phyloP scores from a whole-genome alignment of 805 yeast species.

The Hanseniaspora taiwanica region DNA sequence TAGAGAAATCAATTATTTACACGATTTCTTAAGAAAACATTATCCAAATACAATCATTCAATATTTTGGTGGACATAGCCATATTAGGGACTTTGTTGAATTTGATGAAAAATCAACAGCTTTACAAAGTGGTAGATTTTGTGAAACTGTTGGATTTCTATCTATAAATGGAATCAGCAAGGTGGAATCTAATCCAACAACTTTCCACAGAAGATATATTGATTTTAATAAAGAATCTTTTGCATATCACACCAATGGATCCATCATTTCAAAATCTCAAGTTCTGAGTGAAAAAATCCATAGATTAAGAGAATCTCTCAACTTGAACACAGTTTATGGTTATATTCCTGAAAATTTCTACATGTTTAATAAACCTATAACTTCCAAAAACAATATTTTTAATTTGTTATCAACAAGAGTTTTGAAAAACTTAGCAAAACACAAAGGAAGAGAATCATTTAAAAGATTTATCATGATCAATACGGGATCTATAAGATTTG shows the following conservation, averaged over 20 bases:
- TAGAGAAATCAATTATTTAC: constrained; percentile 25
- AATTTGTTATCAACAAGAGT: constrained; percentile 44
- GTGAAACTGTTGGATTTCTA: constrained; percentile 88
- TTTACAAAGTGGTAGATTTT: constrained; percentile 83
- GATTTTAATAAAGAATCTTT: constrained; percentile 74
- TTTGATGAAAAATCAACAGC: constrained; percentile 59
- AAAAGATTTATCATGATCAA: constrained; percentile 54
- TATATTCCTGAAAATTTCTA: constrained; percentile 53
- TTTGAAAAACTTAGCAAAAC: constrained; percentile 32
- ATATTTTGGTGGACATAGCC: constrained; percentile 91
- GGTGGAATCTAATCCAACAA: constrained; percentile 13
- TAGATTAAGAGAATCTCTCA: constrained; percentile 32
- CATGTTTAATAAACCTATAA: constrained; percentile 53
- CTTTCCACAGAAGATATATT: constrained; percentile 52
- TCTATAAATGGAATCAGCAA: constrained; percentile 40
- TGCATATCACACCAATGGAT: constrained; percentile 38
- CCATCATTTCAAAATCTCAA: constrained; percentile 7
- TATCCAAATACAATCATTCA: constrained; percentile 61
- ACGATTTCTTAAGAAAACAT: constrained; percentile 34
- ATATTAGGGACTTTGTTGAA: constrained; percentile 68
- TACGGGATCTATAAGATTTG: constrained; percentile 83
- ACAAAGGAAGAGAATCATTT: constrained; percentile 9
- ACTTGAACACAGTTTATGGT: constrained; percentile 47
- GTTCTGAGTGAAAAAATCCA: constrained; percentile 29
- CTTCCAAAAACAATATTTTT: constrained; percentile 44